A percentile compares a stretch with the other conserved stretches of the same genome.
phyloP scores from a whole-genome alignment of 2,329 filamentous ascomycete species.

The Diplocarpon rosae region DNA sequence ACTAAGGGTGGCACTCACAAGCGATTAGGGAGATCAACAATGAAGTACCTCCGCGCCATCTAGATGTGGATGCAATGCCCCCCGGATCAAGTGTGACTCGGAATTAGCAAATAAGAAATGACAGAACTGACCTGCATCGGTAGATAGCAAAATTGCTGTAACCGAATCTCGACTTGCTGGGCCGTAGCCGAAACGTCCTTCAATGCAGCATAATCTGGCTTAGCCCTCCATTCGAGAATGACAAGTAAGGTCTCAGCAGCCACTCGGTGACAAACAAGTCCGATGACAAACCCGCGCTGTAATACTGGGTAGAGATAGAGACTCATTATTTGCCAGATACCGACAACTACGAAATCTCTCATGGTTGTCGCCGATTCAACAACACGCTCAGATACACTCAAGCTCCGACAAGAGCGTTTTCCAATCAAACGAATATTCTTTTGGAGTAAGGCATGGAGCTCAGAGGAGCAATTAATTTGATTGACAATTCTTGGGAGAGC shows the following conservation, averaged over 20 bases:
- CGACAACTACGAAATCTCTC: constrained; percentile 61
- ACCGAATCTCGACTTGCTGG: constrained; percentile 90
- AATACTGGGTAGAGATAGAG: constrained; percentile 71
- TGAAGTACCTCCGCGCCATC: no score
- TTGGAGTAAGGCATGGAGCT: constrained; percentile 75
- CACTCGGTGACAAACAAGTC: constrained; percentile 68
- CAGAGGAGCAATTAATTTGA: constrained; percentile 92
- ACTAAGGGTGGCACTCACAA: not conserved
- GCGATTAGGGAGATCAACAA: no score
- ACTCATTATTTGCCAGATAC: constrained; percentile 59
- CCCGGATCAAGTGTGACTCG: not conserved
- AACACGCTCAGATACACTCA: constrained; percentile 89
- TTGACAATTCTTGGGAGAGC: constrained; percentile 73
- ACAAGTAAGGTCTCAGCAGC: constrained; percentile 68
- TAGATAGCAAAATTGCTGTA: constrained; percentile 99
- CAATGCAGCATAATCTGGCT: constrained; percentile 68
- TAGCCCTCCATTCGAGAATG: constrained; percentile 74
- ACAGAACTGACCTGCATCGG: constrained; percentile 43
- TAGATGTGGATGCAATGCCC: no score
- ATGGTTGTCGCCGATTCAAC: constrained; percentile 86
- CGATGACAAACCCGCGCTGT: constrained; percentile 61
- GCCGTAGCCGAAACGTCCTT: constrained; percentile 96
- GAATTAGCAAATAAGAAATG: not conserved
- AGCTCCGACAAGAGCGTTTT: constrained; percentile 65
- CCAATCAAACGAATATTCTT: constrained; percentile 83